Conservation (phyloP, 805 yeast genomes). For the Suhomyces canberraensis region DNA sequence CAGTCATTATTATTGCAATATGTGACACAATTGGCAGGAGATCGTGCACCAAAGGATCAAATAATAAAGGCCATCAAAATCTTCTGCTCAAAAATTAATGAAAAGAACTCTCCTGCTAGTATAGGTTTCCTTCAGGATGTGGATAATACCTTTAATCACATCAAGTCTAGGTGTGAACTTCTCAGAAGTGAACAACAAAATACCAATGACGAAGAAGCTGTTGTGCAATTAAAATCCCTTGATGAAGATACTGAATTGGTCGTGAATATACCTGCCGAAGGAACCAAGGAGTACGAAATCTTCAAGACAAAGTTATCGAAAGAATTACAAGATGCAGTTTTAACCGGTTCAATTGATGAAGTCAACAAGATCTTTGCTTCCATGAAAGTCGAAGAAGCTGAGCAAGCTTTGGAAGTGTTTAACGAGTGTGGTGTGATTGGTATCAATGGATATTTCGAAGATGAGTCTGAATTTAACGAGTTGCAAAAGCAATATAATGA, state of each 20-base stretch:
- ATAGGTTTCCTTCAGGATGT: slow-evolving; percentile 73
- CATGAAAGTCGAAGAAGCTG: slow-evolving; percentile 76
- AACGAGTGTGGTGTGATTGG: slow-evolving; percentile 82
- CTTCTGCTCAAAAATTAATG: slow-evolving; percentile 63
- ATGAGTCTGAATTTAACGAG: slow-evolving; percentile 63
- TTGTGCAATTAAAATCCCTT: slow-evolving; percentile 82
- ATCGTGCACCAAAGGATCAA: slow-evolving; percentile 26
- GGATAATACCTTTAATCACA: slow-evolving; percentile 69
- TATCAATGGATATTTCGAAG: slow-evolving; percentile 70
- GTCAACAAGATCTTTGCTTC: slow-evolving; percentile 80
- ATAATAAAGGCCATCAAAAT: slow-evolving; percentile 49
- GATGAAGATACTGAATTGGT: slow-evolving; percentile 78
- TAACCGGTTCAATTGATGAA: slow-evolving; percentile 65
- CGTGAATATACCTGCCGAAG: slow-evolving; percentile 62
- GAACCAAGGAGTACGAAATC: slow-evolving; percentile 52
- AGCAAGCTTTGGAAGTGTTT: slow-evolving; percentile 65
- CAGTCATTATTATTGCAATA: slow-evolving; percentile 81
- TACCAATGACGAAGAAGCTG: slow-evolving; percentile 56
- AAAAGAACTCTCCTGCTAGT: slow-evolving; percentile 55
- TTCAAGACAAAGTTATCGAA: slow-evolving; percentile 55
- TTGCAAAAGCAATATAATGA: slow-evolving; percentile 48
- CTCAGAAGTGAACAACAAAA: slow-evolving; percentile 50
- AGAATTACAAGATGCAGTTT: slow-evolving; percentile 72
- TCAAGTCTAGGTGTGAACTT: slow-evolving; percentile 68
- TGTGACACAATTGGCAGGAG: slow-evolving; percentile 45